These are phyloP conservation scores for Coccinonectria pachysandricola DNA, from an alignment of 2,329 filamentous ascomycete species.

Conservation along the genomic window DNA sequence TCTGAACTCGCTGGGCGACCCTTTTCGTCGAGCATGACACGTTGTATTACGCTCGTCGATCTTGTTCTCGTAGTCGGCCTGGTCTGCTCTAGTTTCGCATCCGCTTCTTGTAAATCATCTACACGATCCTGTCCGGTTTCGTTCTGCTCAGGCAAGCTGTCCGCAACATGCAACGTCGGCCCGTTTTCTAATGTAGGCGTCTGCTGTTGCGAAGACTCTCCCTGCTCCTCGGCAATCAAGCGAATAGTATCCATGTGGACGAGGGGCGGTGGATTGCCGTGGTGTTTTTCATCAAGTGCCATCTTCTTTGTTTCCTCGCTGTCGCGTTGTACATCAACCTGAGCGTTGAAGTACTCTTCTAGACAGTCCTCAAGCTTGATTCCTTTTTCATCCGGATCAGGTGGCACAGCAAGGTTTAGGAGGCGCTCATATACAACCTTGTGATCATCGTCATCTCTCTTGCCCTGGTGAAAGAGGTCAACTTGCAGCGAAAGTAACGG, in stretches of 20 bases:
- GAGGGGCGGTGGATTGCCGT: slow-evolving; percentile 15
- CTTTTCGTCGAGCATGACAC: slow-evolving; percentile 43
- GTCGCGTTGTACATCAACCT: slow-evolving; percentile 78
- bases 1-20: slow-evolving; percentile 34
- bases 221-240: slow-evolving; percentile 24
- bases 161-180: slow-evolving; percentile 1
- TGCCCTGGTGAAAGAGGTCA: slow-evolving; percentile 87
- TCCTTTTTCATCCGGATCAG: slow-evolving; percentile 56
- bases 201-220: slow-evolving; percentile 21
- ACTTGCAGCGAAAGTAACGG: slow-evolving; percentile 86
- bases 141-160: slow-evolving; percentile 1
- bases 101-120: slow-evolving; percentile 4
- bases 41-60: slow-evolving; percentile 52
- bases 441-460: slow-evolving; percentile 78
- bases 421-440: slow-evolving; percentile 88
- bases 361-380: slow-evolving; percentile 84
- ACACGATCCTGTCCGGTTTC: slow-evolving; percentile 3
- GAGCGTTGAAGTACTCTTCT: slow-evolving; percentile 90
- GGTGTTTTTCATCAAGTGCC: slow-evolving; percentile 17
- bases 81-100: background rate
- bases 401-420: slow-evolving; percentile 81
- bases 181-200: slow-evolving; percentile 10
- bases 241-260: slow-evolving; percentile 24
- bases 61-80: slow-evolving; percentile 31
- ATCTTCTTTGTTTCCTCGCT: slow-evolving; percentile 43